phyloP scores from a whole-genome alignment of 805 yeast genomes.

The Barnettozyma populi region DNA sequence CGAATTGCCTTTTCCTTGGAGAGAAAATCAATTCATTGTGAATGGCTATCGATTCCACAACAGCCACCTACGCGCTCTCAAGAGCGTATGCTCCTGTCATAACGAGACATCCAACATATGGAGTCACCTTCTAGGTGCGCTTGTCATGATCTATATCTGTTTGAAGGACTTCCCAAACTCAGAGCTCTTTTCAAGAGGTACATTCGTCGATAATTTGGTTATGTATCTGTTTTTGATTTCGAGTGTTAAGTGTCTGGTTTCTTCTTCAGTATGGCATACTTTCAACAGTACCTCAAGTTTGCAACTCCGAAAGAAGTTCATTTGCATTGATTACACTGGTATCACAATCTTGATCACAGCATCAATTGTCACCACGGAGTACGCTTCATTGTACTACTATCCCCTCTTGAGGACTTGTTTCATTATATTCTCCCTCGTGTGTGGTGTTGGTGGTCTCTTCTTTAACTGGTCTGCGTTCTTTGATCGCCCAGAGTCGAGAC shows the following conservation, averaged over 20 bases:
- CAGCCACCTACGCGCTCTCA: constrained; percentile 52
- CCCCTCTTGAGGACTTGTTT: constrained; percentile 44
- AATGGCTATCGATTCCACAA: constrained; percentile 81
- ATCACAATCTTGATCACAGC: constrained; percentile 87
- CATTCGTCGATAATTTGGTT: constrained; percentile 40
- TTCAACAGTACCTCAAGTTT: constrained; percentile 71
- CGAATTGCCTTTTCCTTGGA: constrained; percentile 88
- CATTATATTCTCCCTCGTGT: constrained; percentile 53
- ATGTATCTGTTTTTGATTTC: constrained; percentile 64
- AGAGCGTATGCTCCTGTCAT: constrained; percentile 59
- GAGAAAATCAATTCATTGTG: constrained; percentile 82
- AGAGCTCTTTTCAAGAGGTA: constrained; percentile 38
- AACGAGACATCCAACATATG: constrained; percentile 92
- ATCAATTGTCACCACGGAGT: constrained; percentile 82
- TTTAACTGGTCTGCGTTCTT: constrained; percentile 92
- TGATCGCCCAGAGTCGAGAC: constrained; percentile 81
- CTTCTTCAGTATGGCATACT: constrained; percentile 89
- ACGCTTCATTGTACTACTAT: constrained; percentile 63
- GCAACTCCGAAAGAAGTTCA: constrained; percentile 62
- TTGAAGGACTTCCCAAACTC: constrained; percentile 61
- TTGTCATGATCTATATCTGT: constrained; percentile 50
- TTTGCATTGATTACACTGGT: constrained; percentile 94
- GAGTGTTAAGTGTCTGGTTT: constrained; percentile 67
- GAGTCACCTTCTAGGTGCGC: constrained; percentile 78
- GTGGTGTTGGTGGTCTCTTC: constrained; percentile 67